A percentile compares a stretch with the other conserved stretches of the same genome.
Conservation (phyloP, 2,329 filamentous ascomycete genomes). For the Tricladium varicosporioides region DNA sequence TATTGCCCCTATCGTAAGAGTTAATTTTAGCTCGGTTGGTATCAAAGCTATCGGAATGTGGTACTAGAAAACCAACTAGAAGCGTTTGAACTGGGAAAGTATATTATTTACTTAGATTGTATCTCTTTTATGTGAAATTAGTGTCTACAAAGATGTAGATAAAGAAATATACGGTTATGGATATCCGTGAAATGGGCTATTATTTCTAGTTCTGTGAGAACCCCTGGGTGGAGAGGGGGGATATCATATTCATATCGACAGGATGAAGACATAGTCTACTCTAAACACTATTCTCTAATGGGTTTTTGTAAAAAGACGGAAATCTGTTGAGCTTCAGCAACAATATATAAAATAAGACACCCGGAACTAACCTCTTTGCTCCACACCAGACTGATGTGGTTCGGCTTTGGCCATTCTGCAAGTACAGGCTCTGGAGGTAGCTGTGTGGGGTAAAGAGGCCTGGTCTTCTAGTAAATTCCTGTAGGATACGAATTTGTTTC, state of each 20-base stretch:
- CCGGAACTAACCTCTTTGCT: slow-evolving; percentile 43
- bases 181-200: slow-evolving; percentile 21
- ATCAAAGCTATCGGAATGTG: slow-evolving; percentile 37
- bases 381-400: slow-evolving; percentile 47
- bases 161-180: slow-evolving; percentile 38
- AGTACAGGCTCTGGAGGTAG: too few species aligned
- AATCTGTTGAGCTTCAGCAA: slow-evolving; percentile 40
- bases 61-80: slow-evolving; percentile 29
- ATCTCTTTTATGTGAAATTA: slow-evolving; percentile 38
- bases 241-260: too few species aligned
- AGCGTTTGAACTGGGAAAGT: not conserved
- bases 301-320: slow-evolving; percentile 46
- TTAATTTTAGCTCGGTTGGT: slow-evolving; percentile 37
- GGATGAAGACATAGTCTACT: slow-evolving; percentile 46
- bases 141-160: slow-evolving; percentile 37
- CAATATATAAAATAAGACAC: slow-evolving; percentile 39
- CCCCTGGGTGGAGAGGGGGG: too few species aligned
- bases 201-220: too few species aligned
- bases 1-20: slow-evolving; percentile 38
- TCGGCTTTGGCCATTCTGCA: slow-evolving; percentile 38
- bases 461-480: too few species aligned
- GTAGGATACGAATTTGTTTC: too few species aligned
- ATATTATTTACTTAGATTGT: slow-evolving; percentile 27
- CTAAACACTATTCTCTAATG: slow-evolving; percentile 43
- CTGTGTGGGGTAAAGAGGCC: too few species aligned